Base-by-base conservation (phyloP, 176 grass and related monocot genomes). In the Musa schizocarpa region DNA sequence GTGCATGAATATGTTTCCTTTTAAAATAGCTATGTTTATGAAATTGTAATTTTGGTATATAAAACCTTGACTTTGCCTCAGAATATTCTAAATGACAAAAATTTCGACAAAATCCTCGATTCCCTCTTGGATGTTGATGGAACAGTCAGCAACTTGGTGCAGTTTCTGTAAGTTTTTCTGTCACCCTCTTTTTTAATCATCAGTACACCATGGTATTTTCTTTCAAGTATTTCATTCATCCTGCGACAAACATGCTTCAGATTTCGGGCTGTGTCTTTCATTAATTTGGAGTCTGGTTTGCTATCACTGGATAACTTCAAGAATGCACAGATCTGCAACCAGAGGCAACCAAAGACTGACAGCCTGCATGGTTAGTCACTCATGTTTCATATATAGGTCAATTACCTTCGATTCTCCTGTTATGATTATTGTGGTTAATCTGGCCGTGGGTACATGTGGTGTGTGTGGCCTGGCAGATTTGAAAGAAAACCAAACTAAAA, bases 321-420 rank as follows among this genome's bases (percentile, higher is more conserved):
- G n/a, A 82, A 73, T 90, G 88, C 86, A 11, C 76, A 83, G 77
- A 80, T 83, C 24, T 83, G 79, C 57, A 90, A 80, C 81, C 84
- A 90, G 75, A 97, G 83, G 78, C 94, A 97, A 59, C 94, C 90
- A 19, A 97, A 90, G 76, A 88, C 86, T 77, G 81, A 90, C 82
- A 87, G 79, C 74, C 50, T 97, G 54, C 84, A 91, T 80, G 90
- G 90, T 97, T 65, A 81, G 55, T 64, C 43, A 72, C 56, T 43
- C 8, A n/a, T 50, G 43, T 50, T 21, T 74, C 12, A 1, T 54
- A 54, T 54, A 2, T 51, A 13, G 13, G 53, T 16, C 20, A 29
- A 55, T 55, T 14, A 52, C 13, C 23, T 9, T 3, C 21, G 21
- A 21, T 69, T 19, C 19, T 12, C 19, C 77, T 79, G 8, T 17